A percentile compares a stretch with the other conserved stretches of the same genome.
Conservation (phyloP, 768 basidiomycete genomes). For the Kwoniella shandongensis region DNA sequence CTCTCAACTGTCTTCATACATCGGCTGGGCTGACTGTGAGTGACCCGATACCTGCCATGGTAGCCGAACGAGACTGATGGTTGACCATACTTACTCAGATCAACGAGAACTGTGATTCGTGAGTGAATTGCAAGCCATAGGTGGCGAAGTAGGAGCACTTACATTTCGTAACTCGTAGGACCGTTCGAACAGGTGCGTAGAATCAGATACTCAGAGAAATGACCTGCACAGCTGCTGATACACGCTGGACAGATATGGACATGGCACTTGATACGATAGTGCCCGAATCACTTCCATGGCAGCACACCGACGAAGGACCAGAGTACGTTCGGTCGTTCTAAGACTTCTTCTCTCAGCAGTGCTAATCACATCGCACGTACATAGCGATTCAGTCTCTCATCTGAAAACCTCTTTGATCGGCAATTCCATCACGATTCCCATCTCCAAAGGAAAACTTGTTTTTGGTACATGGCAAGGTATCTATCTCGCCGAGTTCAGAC, state of each 20-base stretch:
- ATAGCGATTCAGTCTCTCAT: constrained; percentile 86
- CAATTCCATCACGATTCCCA: constrained; percentile 76
- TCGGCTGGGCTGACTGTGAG: constrained; percentile 61
- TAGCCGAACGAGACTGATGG: constrained; percentile 4
- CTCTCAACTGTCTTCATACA: constrained; percentile 71
- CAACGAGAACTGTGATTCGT: constrained; percentile 88
- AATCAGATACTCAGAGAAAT: neutral
- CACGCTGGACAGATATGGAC: constrained; percentile 71
- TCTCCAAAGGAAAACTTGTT: constrained; percentile 71
- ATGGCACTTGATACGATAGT: constrained; percentile 86
- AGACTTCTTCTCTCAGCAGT: neutral
- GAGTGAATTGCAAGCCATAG: constrained; percentile 38
- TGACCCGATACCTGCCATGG: constrained; percentile 66
- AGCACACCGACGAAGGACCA: constrained; percentile 85
- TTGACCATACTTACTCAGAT: constrained; percentile 52
- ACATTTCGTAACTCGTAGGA: neutral
- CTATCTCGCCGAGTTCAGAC: constrained; percentile 68
- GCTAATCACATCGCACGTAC: neutral
- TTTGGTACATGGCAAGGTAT: constrained; percentile 96
- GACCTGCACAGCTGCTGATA: neutral
- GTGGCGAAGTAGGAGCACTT: constrained; percentile 34
- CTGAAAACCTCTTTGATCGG: constrained; percentile 86
- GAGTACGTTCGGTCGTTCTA: constrained; percentile 62
- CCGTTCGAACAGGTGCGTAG: constrained; percentile 12
- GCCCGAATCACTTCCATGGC: constrained; percentile 77